phyloP scores from a whole-genome alignment of 1,284 basidiomycete genomes.

The Neonothopanus nambi region DNA sequence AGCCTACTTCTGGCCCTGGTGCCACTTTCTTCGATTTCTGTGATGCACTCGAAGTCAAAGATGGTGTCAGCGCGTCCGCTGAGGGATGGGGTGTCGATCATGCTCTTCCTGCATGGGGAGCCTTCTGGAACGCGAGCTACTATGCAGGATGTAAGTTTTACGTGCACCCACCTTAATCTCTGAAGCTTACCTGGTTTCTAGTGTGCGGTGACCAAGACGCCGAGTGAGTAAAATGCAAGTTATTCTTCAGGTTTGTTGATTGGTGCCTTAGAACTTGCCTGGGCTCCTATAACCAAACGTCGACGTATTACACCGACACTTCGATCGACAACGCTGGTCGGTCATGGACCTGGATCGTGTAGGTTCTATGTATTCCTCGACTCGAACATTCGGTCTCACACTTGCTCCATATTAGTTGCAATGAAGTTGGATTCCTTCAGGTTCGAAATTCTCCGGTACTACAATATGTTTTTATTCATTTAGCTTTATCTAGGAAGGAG shows the following conservation, averaged over 20 bases:
- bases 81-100: slow-evolving; percentile 65
- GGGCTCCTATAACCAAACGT: slow-evolving; percentile 53
- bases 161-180: background rate
- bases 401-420: slow-evolving; percentile 46
- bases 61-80: slow-evolving; percentile 54
- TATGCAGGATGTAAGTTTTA: slow-evolving; percentile 39
- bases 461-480: background rate
- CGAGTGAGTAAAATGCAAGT: slow-evolving; percentile 38
- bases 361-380: slow-evolving; percentile 21
- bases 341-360: slow-evolving; percentile 67
- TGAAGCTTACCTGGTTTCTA: slow-evolving; percentile 20
- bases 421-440: slow-evolving; percentile 66
- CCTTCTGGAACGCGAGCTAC: slow-evolving; percentile 52
- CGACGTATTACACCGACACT: slow-evolving; percentile 51
- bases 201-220: slow-evolving; percentile 43
- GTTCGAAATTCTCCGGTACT: slow-evolving; percentile 24
- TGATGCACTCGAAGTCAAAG: slow-evolving; percentile 69
- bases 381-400: background rate
- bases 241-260: no score
- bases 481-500: slow-evolving; percentile 37
- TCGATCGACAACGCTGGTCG: slow-evolving; percentile 50
- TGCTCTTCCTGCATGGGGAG: slow-evolving; percentile 62
- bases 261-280: slow-evolving; percentile 46
- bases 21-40: slow-evolving; percentile 66
- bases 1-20: slow-evolving; percentile 47